Evolutionary conservation across 1,284 basidiomycete species (phyloP).

Genomic region (Schizophyllum amplum): DNA sequence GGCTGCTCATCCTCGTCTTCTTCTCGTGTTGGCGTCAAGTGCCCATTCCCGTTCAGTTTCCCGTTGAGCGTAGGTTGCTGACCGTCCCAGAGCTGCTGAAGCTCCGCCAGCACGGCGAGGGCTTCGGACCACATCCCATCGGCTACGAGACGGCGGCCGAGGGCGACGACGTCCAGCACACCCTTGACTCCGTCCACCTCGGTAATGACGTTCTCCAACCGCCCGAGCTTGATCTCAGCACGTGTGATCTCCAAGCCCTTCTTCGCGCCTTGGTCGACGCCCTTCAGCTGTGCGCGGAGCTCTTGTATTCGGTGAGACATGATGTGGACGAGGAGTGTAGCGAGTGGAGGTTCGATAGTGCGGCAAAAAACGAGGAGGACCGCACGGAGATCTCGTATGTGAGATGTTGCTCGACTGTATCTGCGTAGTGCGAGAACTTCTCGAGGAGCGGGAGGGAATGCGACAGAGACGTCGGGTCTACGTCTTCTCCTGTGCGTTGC

Average conservation of each 20-base stretch:
- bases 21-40: slow-evolving; percentile 27
- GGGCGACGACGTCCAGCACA: slow-evolving; percentile 67
- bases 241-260: slow-evolving; percentile 71
- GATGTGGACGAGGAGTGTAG: slow-evolving; percentile 84
- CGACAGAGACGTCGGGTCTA: slow-evolving; percentile 52
- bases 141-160: slow-evolving; percentile 64
- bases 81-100: slow-evolving; percentile 61
- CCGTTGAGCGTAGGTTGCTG: slow-evolving; percentile 4
- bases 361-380: slow-evolving; percentile 93
- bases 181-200: slow-evolving; percentile 62
- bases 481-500: too few species aligned
- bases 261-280: slow-evolving; percentile 74
- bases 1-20: slow-evolving; percentile 15
- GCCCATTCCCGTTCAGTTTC: slow-evolving; percentile 10
- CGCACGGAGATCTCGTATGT: slow-evolving; percentile 88
- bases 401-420: slow-evolving; percentile 92
- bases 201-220: slow-evolving; percentile 50
- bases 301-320: slow-evolving; percentile 74
- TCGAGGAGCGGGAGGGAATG: slow-evolving; percentile 79
- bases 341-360: slow-evolving; percentile 89
- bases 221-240: slow-evolving; percentile 54
- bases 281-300: slow-evolving; percentile 64
- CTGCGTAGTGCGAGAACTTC: slow-evolving; percentile 87
- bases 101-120: slow-evolving; percentile 66
- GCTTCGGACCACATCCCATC: slow-evolving; percentile 85